A percentile compares a stretch with the other conserved stretches of the same genome.
phyloP scores from a whole-genome alignment of 108 stramenopile species.

The Cyclotella sp. region DNA sequence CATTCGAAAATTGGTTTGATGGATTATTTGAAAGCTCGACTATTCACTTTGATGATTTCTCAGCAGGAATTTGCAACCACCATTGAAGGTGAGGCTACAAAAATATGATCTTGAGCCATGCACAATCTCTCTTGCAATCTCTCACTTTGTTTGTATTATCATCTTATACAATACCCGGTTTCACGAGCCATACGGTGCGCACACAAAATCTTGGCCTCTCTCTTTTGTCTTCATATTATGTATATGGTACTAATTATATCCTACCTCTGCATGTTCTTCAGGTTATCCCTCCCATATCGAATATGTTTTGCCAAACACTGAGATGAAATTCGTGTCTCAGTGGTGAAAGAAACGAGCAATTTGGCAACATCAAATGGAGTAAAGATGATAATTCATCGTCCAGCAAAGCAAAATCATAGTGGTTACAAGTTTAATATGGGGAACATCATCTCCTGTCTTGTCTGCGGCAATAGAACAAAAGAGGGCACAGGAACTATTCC shows the following conservation, averaged over 20 bases:
- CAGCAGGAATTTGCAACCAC: constrained; percentile 75
- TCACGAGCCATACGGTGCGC: constrained; percentile 53
- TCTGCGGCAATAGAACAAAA: constrained; percentile 27
- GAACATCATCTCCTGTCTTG: constrained; percentile 5
- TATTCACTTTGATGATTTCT: neutral
- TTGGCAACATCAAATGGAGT: constrained; percentile 8
- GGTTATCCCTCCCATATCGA: constrained; percentile 82
- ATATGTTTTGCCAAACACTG: constrained; percentile 85
- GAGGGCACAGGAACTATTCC: constrained; percentile 42
- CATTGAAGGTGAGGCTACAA: constrained; percentile 61
- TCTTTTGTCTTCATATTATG: constrained; percentile 65
- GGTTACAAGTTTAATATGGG: constrained; percentile 41
- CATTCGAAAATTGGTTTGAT: neutral
- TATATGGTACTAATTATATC: too few species aligned
- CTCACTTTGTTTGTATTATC: constrained; percentile 5
- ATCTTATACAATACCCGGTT: constrained; percentile 60
- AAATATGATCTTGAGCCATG: too few species aligned
- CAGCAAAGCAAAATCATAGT: constrained; percentile 28
- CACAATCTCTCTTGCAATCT: neutral
- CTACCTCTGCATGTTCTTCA: constrained; percentile 70
- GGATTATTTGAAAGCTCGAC: neutral
- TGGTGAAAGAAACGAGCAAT: constrained; percentile 79
- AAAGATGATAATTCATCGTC: neutral
- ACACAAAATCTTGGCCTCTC: constrained; percentile 36
- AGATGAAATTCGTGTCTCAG: constrained; percentile 79